Evolutionary conservation across 768 basidiomycete genomes (phyloP), one percentile per base, ranked within the genome.

Genomic region (Phlebiopsis gigantea): DNA sequence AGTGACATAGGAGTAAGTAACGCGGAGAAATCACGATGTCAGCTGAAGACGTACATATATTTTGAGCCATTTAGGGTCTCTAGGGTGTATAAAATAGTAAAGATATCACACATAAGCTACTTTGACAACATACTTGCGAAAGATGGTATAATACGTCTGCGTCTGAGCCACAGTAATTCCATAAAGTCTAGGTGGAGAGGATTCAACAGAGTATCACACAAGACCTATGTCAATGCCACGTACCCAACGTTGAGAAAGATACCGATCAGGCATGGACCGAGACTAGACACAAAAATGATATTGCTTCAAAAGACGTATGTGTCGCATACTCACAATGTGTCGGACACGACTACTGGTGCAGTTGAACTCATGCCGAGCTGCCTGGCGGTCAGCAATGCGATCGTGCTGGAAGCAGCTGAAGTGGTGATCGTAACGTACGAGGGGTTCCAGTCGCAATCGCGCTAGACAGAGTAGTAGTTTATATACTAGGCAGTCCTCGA

Each of bases 41-140:
- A 12, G 34, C 17, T 3, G 3, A 39, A 26, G 5, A 57, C 3
- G 34, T 39, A 63, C 62, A 42, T 56, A 58, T 17, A 43, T n/a
- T 46, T 55, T 61, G 24, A 63, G 44, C 51, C 54, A 56, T 4
- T 15, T 12, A 6, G 49, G 42, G 44, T 63, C 62, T 8, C 62
- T 63, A 34, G 14, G 30, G 8, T 3, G 8, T 26, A 14, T 12
- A 56, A 19, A 6, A 19, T 10, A 29, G 17, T 17, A 3, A 39
- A 17, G 8, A 34, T 12, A 19, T 15, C 17, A 10, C 14, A 21
- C 15, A 28, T 15, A 21, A 1, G 21, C n/a, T 29, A 6, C 5
- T 29, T 15, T 4, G 12, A 39, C 31, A 39, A 12, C 34, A 8
- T 21, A 56, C 57, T 31, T 45, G 34, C 34, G 28, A 22, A 24